phyloP scores from a whole-genome alignment of 2,329 filamentous ascomycete species.

The Beauveria brongniartii region DNA sequence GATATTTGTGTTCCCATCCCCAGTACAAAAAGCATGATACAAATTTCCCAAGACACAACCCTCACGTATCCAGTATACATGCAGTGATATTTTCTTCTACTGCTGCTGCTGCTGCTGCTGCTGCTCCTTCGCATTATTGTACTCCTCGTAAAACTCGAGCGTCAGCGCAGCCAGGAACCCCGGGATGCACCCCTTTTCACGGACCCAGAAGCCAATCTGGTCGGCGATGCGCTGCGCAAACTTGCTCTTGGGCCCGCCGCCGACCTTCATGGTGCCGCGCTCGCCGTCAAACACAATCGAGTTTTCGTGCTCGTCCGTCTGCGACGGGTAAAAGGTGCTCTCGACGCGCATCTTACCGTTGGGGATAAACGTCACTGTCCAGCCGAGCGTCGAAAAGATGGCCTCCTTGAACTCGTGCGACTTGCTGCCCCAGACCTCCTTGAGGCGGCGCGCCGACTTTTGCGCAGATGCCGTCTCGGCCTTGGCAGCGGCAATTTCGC shows the following conservation, averaged over 20 bases:
- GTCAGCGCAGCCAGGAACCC: slow-evolving; percentile 88
- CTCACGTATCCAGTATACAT: not conserved
- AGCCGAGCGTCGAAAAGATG: slow-evolving; percentile 84
- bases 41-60: not conserved
- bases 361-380: slow-evolving; percentile 93
- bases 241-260: slow-evolving; percentile 74
- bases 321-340: slow-evolving; percentile 69
- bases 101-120: not conserved
- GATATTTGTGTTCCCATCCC: not conserved
- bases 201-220: slow-evolving; percentile 91
- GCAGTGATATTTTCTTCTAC: not conserved
- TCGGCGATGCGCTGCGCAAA: slow-evolving; percentile 82
- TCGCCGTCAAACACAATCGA: slow-evolving; percentile 84
- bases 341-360: slow-evolving; percentile 94
- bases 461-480: slow-evolving; percentile 63
- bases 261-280: slow-evolving; percentile 95
- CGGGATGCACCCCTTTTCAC: slow-evolving; percentile 86
- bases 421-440: slow-evolving; percentile 88
- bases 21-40: not conserved
- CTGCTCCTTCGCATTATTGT: slow-evolving; percentile 19
- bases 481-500: slow-evolving; percentile 66
- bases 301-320: slow-evolving; percentile 61
- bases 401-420: slow-evolving; percentile 92
- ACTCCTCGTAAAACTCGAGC: slow-evolving; percentile 83
- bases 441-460: slow-evolving; percentile 77